phyloP scores from a whole-genome alignment of 2,329 filamentous ascomycete genomes.

The Huntiella moniliformis region DNA sequence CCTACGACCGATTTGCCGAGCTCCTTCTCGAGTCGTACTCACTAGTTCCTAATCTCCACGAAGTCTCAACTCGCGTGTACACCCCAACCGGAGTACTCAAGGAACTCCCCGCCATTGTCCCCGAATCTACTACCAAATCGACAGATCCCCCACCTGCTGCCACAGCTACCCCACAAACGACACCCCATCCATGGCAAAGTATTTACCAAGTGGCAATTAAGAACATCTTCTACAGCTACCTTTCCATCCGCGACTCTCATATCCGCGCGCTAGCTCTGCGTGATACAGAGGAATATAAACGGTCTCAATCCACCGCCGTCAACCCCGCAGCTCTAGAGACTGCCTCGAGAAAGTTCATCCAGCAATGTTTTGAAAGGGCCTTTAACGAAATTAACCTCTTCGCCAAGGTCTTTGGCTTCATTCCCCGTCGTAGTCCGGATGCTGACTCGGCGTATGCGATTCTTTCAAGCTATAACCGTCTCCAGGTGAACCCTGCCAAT shows the following conservation, averaged over 20 bases:
- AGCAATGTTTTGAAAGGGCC: conserved; percentile 39
- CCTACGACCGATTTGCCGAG: conserved; percentile 41
- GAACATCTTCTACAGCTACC: conserved; percentile 35
- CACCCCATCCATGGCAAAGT: neutral
- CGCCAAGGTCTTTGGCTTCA: conserved; percentile 34
- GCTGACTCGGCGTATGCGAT: conserved; percentile 31
- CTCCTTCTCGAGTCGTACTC: conserved; percentile 37
- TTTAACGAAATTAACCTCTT: conserved; percentile 37
- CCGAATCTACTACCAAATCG: conserved; percentile 13
- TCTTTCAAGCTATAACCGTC: conserved; percentile 30
- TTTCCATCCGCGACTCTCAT: conserved; percentile 33
- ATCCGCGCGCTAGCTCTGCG: conserved; percentile 33
- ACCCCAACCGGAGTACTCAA: conserved; percentile 30
- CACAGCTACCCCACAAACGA: too few species aligned
- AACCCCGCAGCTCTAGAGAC: conserved; percentile 33
- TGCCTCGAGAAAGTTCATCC: conserved; percentile 37
- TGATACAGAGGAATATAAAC: conserved; percentile 33
- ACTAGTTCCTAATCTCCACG: conserved; percentile 36
- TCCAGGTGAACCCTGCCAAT: conserved; percentile 34
- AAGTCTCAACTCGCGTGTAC: conserved; percentile 31
- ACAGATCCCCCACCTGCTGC: too few species aligned
- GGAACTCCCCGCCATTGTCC: conserved; percentile 24
- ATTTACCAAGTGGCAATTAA: conserved; percentile 35
- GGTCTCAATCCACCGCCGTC: conserved; percentile 22
- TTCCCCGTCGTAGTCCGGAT: conserved; percentile 32